These are phyloP conservation scores for Podaxis mareebaensis DNA, from an alignment of 768 basidiomycete genomes.

Conservation along the genomic window DNA sequence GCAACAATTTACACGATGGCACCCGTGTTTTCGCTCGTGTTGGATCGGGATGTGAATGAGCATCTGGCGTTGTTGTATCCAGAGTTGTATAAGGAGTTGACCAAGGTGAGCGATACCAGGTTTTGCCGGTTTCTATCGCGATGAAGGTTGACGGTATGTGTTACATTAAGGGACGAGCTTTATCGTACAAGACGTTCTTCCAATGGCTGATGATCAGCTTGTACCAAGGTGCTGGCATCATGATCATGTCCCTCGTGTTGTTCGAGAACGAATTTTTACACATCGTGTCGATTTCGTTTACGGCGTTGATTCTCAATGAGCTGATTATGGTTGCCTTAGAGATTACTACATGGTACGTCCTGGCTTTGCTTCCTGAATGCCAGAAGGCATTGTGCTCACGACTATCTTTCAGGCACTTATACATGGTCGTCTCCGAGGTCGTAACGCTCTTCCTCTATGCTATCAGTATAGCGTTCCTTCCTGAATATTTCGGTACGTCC, in stretches of 20 bases:
- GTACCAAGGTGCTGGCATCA: slow-evolving; percentile 99
- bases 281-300: slow-evolving; percentile 98
- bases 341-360: slow-evolving; percentile 88
- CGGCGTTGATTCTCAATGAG: slow-evolving; percentile 93
- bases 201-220: slow-evolving; percentile 96
- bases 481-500: slow-evolving; percentile 91
- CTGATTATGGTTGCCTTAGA: slow-evolving; percentile 99
- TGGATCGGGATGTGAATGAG: slow-evolving; percentile 95
- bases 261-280: slow-evolving; percentile 98
- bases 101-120: slow-evolving; percentile 61
- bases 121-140: slow-evolving; percentile 7
- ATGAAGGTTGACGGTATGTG: neutral
- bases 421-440: slow-evolving; percentile 92
- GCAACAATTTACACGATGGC: slow-evolving; percentile 98
- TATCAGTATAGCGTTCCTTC: slow-evolving; percentile 89
- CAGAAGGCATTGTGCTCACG: neutral
- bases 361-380: neutral
- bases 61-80: slow-evolving; percentile 95
- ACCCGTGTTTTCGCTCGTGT: slow-evolving; percentile 94
- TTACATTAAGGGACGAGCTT: slow-evolving; percentile 72
- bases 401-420: slow-evolving; percentile 68
- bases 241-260: slow-evolving; percentile 94
- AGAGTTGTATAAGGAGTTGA: slow-evolving; percentile 96
- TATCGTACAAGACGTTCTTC: slow-evolving; percentile 99
- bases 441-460: slow-evolving; percentile 88